Evolutionary conservation across 805 yeast species (phyloP).

Genomic region (Zygosaccharomyces rouxii): DNA sequence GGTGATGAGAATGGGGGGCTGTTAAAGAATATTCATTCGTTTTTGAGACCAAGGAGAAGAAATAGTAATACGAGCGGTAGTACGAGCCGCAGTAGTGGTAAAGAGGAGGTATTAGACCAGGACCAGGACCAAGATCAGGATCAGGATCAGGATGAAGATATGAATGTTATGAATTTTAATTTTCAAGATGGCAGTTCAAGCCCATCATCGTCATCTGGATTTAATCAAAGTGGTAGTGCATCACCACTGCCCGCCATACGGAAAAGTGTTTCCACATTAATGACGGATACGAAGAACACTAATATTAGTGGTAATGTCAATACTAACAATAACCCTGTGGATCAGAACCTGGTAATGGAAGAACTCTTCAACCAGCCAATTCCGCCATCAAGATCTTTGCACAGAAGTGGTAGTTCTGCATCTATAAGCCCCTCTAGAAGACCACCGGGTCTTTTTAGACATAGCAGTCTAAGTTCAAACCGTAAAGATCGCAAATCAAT

Average conservation of each 20-base stretch:
- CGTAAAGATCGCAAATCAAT: slow-evolving; percentile 12
- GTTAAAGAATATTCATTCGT: slow-evolving; percentile 23
- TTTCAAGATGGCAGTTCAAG: background rate
- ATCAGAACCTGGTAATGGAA: background rate
- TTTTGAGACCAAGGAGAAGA: slow-evolving; percentile 18
- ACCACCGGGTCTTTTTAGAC: slow-evolving; percentile 2
- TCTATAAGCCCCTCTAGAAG: slow-evolving; percentile 3
- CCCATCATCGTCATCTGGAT: background rate
- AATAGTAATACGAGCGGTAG: background rate
- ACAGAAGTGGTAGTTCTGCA: slow-evolving; percentile 3
- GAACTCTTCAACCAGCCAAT: background rate
- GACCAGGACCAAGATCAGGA: slow-evolving; percentile 14
- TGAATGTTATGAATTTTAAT: background rate
- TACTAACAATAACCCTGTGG: background rate
- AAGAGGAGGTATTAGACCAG: background rate
- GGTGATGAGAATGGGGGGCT: slow-evolving; percentile 20
- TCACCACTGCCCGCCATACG: slow-evolving; percentile 3
- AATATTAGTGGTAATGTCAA: background rate
- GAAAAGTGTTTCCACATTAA: slow-evolving; percentile 2
- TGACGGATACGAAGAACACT: background rate
- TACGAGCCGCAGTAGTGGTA: background rate
- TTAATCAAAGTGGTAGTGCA: slow-evolving; percentile 1
- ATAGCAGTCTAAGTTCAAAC: slow-evolving; percentile 4
- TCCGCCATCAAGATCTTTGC: background rate
- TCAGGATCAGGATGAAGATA: slow-evolving; percentile 8